These are phyloP conservation scores for Tulasnella sp. DNA, from an alignment of 768 basidiomycete species.

Conservation along the genomic window DNA sequence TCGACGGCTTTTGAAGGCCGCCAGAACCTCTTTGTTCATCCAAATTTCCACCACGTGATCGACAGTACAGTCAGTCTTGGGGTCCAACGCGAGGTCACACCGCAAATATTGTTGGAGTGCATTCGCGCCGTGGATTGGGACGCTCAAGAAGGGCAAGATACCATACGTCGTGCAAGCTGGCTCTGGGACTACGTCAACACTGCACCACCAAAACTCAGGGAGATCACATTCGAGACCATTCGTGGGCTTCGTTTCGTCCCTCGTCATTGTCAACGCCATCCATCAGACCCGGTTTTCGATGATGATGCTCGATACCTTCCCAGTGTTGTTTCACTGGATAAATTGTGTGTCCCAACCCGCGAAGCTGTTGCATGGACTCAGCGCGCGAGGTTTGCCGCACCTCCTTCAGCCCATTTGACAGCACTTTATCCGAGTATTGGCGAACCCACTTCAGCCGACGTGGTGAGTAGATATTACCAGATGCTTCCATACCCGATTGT, in stretches of 20 bases:
- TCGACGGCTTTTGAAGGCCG: not conserved
- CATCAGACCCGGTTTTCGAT: not conserved
- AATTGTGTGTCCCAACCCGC: not conserved
- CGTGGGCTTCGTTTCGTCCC: not conserved
- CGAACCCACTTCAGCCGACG: not conserved
- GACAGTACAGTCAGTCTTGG: not conserved
- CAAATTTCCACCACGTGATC: not conserved
- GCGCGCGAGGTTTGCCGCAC: not conserved
- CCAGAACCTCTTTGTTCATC: not conserved
- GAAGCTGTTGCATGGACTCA: not conserved
- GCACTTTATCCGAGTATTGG: not conserved
- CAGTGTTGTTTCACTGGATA: not conserved
- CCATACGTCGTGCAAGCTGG: not conserved
- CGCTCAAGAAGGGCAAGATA: not conserved
- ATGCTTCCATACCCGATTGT: not conserved
- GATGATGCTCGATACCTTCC: not conserved
- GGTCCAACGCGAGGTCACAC: not conserved
- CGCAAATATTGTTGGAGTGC: not conserved
- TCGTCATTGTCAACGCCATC: not conserved
- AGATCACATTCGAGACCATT: not conserved
- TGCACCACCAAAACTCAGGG: not conserved
- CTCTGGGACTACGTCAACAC: not conserved
- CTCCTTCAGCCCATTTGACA: not conserved
- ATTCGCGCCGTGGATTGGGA: not conserved
- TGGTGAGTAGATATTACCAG: not conserved